These are phyloP conservation scores for Thraustotheca clavata DNA, from an alignment of 352 stramenopile species.

Conservation along the genomic window DNA sequence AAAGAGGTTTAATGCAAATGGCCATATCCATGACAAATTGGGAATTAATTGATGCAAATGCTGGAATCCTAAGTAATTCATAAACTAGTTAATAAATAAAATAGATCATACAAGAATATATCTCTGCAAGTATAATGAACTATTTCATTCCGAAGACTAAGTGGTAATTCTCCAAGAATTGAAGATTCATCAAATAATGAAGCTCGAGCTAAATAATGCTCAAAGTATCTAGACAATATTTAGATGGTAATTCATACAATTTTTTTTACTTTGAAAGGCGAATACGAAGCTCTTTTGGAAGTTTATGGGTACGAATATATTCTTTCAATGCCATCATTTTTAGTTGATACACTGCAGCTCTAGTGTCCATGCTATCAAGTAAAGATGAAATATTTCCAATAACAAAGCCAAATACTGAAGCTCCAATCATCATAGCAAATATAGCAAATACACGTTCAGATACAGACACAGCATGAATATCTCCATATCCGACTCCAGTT, in stretches of 20 bases:
- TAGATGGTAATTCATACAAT: not conserved
- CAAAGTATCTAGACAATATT: constrained; percentile 40
- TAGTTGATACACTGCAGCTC: constrained; percentile 60
- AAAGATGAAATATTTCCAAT: constrained; percentile 83
- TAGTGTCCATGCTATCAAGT: constrained; percentile 63
- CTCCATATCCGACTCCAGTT: constrained; percentile 73
- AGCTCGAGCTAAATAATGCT: constrained; percentile 70
- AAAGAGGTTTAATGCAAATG: constrained; percentile 78
- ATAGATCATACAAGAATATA: constrained; percentile 32
- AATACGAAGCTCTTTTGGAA: constrained; percentile 52
- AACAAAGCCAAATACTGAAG: constrained; percentile 67
- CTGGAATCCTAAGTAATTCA: constrained; percentile 43
- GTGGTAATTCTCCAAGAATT: constrained; percentile 63
- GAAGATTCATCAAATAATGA: constrained; percentile 68
- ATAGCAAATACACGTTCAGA: constrained; percentile 65
- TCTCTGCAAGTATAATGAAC: constrained; percentile 67
- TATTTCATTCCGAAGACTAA: constrained; percentile 64
- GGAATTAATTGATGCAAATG: constrained; percentile 53
- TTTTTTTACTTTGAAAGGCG: not conserved
- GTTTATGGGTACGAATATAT: constrained; percentile 71
- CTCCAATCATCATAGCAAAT: constrained; percentile 57
- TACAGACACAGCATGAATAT: constrained; percentile 65
- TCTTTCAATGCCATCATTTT: constrained; percentile 79
- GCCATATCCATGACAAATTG: constrained; percentile 81
- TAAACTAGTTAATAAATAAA: not conserved